Base-by-base conservation (phyloP, 352 stramenopile genomes). In the Pythium biforme region DNA sequence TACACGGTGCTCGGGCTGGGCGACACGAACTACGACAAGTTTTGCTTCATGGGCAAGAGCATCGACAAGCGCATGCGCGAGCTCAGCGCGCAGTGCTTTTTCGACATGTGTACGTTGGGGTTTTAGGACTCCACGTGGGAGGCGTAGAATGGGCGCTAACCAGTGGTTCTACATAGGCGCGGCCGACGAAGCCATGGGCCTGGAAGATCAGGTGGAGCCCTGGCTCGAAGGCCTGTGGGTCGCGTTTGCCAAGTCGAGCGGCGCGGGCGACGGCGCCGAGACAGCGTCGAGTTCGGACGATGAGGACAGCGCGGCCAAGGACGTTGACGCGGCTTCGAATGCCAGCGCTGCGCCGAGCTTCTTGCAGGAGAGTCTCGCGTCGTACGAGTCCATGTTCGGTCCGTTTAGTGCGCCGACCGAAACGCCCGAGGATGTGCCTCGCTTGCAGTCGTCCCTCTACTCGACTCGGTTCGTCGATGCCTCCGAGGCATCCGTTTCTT, bases 1-100 rank as follows among this genome's bases (percentile, higher is more conserved):
- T 98, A 88, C 74, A 84, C 82, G 23, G 90, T 98, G 25, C 80
- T 99, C 6, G 96, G 71, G 9, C 75, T 99, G 7, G 96, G 96
- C 25, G 96, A 99, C 73, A 98, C 95, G 41, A 99, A 99, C 76
- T 99, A 99, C 70, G 92, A 98, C 79, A 87, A 97, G 70, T 98
- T 98, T 60, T 98, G 81, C 72, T 90, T 94, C 49, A 88, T 89
- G 64, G 93, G 88, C 23, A 97, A 97, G 60, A 72, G 82, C 31
- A 83, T 98, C 26, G 89, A 98, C 75, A 89, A 87, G 50, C 85
- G 92, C 50, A 83, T 98, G 46, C 37, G 56, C 10, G 91, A 98
- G 53, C 71, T 98, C 8, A 91, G 96, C 25, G 96, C 81, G 4
- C 79, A 77, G 31, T 75, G 85, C 6, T 92, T 96, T 53, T 89